phyloP scores from a whole-genome alignment of 2,329 filamentous ascomycete genomes.

The Nothopassalora personata region DNA sequence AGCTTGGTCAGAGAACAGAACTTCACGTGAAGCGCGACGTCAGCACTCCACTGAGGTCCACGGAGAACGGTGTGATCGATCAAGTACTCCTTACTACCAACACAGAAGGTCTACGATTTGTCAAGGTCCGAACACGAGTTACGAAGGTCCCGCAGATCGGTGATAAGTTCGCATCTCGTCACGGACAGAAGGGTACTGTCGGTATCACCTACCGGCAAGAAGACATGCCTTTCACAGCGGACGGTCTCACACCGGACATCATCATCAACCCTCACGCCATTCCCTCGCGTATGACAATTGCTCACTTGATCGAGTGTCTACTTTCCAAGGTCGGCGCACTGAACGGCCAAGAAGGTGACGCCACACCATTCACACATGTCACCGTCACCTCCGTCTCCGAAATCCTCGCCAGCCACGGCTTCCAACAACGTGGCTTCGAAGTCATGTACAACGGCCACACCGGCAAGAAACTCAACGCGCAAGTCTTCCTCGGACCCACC shows the following conservation, averaged over 20 bases:
- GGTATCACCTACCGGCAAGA: slow-evolving; percentile 97
- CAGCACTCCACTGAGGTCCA: slow-evolving; percentile 88
- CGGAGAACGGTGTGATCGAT: slow-evolving; percentile 94
- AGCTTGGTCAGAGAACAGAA: slow-evolving; percentile 86
- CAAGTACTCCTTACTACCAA: slow-evolving; percentile 92
- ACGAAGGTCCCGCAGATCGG: slow-evolving; percentile 98
- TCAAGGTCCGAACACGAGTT: slow-evolving; percentile 94
- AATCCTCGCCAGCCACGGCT: slow-evolving; percentile 80
- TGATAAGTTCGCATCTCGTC: slow-evolving; percentile 97
- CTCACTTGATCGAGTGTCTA: slow-evolving; percentile 98
- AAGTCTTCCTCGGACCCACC: slow-evolving; percentile 94
- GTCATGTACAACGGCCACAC: slow-evolving; percentile 99
- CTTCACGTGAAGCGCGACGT: slow-evolving; percentile 91
- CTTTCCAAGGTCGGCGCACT: slow-evolving; percentile 92
- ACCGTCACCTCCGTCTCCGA: slow-evolving; percentile 90
- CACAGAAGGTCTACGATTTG: slow-evolving; percentile 86
- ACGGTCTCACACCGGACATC: slow-evolving; percentile 87
- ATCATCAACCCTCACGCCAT: slow-evolving; percentile 99
- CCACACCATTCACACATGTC: slow-evolving; percentile 95
- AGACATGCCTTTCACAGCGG: slow-evolving; percentile 95
- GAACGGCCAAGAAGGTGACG: slow-evolving; percentile 92
- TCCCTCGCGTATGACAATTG: slow-evolving; percentile 99
- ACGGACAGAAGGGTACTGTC: slow-evolving; percentile 98
- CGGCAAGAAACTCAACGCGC: slow-evolving; percentile 83
- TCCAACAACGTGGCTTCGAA: slow-evolving; percentile 95